A percentile compares a stretch with the other conserved stretches of the same genome.
These are phyloP conservation scores for Trichosanthes cucumerina DNA, from an alignment of 306 rosid species.

Conservation along the genomic window DNA sequence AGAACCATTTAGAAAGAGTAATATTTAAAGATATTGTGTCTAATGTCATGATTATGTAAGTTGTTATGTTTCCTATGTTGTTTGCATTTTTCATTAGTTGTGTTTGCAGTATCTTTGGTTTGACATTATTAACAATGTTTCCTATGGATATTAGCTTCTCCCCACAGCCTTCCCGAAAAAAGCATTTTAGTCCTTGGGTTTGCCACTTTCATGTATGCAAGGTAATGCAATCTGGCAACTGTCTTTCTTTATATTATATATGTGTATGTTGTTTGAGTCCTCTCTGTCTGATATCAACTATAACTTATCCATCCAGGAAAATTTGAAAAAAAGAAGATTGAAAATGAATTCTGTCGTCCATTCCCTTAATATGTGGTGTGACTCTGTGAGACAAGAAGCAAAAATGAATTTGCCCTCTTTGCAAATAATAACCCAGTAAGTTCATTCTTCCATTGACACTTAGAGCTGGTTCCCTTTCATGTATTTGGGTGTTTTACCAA, in stretches of 20 bases:
- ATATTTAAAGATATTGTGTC: constrained; percentile 56
- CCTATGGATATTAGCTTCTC: constrained; percentile 31
- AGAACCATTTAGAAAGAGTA: constrained; percentile 66
- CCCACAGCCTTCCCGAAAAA: constrained; percentile 29
- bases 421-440: constrained; percentile 64
- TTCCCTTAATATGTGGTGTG: constrained; percentile 36
- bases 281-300: constrained; percentile 6
- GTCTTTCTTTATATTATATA: neutral
- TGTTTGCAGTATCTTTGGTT: constrained; percentile 4
- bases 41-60: constrained; percentile 56
- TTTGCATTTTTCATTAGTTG: neutral
- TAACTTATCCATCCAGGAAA: constrained; percentile 29
- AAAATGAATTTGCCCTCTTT: constrained; percentile 31
- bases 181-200: constrained; percentile 66
- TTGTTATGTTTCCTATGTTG: neutral
- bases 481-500: neutral
- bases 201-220: constrained; percentile 72
- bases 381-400: constrained; percentile 22
- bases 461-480: constrained; percentile 9
- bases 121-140: constrained; percentile 6
- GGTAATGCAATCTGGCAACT: constrained; percentile 20
- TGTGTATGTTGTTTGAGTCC: neutral
- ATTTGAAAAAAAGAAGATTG: constrained; percentile 38
- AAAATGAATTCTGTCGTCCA: constrained; percentile 46
- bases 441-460: constrained; percentile 16